Base-by-base conservation (phyloP, 495 filamentous ascomycete genomes). In the Aspergillus affinis region DNA sequence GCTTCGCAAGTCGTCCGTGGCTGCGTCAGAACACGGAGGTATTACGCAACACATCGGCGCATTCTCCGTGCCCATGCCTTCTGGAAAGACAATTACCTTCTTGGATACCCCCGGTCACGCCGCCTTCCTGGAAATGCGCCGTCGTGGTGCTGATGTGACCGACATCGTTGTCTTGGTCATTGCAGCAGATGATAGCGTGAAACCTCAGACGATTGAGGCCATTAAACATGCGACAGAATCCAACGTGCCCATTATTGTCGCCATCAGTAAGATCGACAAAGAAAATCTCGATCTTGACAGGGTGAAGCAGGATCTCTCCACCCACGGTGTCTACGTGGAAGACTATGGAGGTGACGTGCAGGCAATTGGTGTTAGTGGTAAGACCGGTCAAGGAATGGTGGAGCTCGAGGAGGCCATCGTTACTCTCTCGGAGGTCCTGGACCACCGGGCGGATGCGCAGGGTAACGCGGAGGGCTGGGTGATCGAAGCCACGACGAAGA, bases 21-120 rank as follows among this genome's bases (percentile, higher is more conserved):
- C 87, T 19, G 90, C 89, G 2, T 84, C 88, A 49, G 95, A 99
- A 70, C 91, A 97, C 65, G 95, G 95, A 58, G 95, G 95, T 45
- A 99, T 99, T 65, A 99, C 95, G 0, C 95, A 99, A 72, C 95
- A 98, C 69, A 99, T 99, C 65, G 95, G 95, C 68, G 95, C 95
- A n/a, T 99, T 99, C 78, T 93, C 90, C 2, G 93, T 98, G 3
- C 82, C 82, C 18, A 84, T 99, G 80, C 88, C 90, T 18, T 85
- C 84, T 6, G 92, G 92, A 23, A 93, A 92, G 72, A 83, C 81
- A 3, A 94, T 98, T 63, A 98, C 95, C 8, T 99, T 99, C 81
- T 82, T 99, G 55, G 95, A 99, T 65, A 99, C 95, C 0, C 95
- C 95, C 0, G 95, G 95, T 4, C 95, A 99, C 72, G 90, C 93